Conservation (phyloP, 345 rosid genomes). For the Brassica rapa region DNA sequence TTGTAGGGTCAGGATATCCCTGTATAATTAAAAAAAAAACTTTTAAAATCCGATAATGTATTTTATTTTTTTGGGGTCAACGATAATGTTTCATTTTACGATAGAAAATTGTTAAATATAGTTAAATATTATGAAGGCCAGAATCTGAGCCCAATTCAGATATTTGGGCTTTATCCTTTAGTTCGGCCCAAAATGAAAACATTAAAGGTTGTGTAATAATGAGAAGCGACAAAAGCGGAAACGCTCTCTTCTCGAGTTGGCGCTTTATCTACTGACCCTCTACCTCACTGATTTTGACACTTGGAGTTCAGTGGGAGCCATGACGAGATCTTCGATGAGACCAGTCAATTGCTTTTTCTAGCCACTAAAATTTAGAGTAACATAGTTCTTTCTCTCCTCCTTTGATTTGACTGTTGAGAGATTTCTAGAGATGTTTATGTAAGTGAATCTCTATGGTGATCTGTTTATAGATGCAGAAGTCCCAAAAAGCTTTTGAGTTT, state of each 20-base stretch:
- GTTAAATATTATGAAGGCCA: background rate
- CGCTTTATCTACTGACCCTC: slow-evolving; percentile 14
- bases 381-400: background rate
- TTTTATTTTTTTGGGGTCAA: background rate
- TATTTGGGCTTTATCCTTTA: background rate
- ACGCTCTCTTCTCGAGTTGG: slow-evolving; percentile 3
- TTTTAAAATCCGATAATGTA: background rate
- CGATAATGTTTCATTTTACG: background rate
- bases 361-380: background rate
- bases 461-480: background rate
- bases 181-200: background rate
- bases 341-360: background rate
- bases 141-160: background rate
- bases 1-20: no score
- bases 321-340: slow-evolving; percentile 26
- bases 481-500: background rate
- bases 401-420: background rate
- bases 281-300: background rate
- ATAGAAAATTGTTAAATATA: background rate
- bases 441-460: slow-evolving; percentile 8
- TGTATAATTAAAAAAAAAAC: no score
- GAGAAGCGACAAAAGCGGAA: background rate
- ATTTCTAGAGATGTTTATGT: slow-evolving; percentile 8
- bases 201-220: background rate
- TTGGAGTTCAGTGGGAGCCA: background rate